A percentile compares a stretch with the other conserved stretches of the same genome.
Evolutionary conservation across 139 green algal species (phyloP).

Genomic region (Coccomyxa sp.): DNA sequence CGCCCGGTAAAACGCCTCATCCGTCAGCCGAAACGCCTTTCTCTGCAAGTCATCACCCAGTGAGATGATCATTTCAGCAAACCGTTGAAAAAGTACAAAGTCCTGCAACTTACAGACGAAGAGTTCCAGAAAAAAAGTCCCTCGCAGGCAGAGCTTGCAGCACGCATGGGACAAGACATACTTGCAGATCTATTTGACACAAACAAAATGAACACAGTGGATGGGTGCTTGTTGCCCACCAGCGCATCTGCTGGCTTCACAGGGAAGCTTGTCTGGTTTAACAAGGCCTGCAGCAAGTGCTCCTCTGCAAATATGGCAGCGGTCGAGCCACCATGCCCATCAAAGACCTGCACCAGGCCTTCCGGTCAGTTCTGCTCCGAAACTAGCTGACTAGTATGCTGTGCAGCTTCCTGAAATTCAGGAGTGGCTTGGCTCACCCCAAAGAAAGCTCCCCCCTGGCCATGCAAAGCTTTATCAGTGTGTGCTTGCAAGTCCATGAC

Average conservation of each 20-base stretch:
- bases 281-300: constrained; percentile 8
- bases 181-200: too few relatives aligned
- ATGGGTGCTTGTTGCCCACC: background rate
- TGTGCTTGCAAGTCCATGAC: constrained; percentile 8
- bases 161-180: too few relatives aligned
- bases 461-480: background rate
- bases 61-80: background rate
- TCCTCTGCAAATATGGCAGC: constrained; percentile 21
- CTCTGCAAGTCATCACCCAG: background rate
- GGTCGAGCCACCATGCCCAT: constrained; percentile 23
- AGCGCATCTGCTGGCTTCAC: background rate
- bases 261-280: constrained; percentile 1
- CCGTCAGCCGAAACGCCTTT: constrained; percentile 9
- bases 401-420: too few relatives aligned
- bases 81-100: background rate
- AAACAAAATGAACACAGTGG: too few relatives aligned
- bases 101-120: background rate
- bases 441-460: constrained; percentile 4
- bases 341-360: constrained; percentile 28
- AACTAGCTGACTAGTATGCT: too few relatives aligned
- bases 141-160: too few relatives aligned
- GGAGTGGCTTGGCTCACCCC: constrained; percentile 1
- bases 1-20: constrained; percentile 3
- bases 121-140: background rate
- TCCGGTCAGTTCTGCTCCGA: background rate